Evolutionary conservation across 2,329 filamentous ascomycete species (phyloP).

Genomic region (Alternaria sp.): DNA sequence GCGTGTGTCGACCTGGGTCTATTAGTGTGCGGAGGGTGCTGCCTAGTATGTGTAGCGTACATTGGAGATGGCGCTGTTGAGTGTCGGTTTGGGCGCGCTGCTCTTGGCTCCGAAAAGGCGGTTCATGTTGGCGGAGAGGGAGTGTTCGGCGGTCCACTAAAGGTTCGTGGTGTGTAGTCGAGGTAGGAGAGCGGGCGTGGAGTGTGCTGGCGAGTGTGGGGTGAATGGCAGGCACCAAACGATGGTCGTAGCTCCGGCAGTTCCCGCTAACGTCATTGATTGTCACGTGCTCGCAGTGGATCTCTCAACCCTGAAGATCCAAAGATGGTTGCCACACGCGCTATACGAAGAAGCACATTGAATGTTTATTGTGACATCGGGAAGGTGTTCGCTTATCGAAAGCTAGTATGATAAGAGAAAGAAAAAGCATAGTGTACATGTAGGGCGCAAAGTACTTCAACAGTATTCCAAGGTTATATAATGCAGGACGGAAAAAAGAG

Average conservation of each 20-base stretch:
- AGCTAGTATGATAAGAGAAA: neutral
- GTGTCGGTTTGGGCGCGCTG: conserved; percentile 87
- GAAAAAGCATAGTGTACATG: neutral
- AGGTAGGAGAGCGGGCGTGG: neutral
- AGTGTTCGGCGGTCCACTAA: neutral
- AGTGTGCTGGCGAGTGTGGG: conserved; percentile 14
- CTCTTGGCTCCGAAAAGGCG: conserved; percentile 91
- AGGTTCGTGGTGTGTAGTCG: neutral
- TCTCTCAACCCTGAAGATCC: neutral
- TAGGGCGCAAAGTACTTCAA: neutral
- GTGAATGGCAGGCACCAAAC: conserved; percentile 18
- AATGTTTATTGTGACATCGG: neutral
- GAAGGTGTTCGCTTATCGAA: neutral
- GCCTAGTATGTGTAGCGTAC: conserved; percentile 56
- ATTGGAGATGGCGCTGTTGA: conserved; percentile 82
- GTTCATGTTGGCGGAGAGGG: conserved; percentile 72
- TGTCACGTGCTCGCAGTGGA: conserved; percentile 13
- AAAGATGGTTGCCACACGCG: neutral
- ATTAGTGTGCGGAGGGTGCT: conserved; percentile 26
- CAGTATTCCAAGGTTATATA: neutral
- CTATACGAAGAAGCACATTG: neutral
- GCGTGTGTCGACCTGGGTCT: conserved; percentile 74
- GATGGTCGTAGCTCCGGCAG: conserved; percentile 15
- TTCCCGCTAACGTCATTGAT: conserved; percentile 18
- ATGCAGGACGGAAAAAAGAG: neutral